phyloP scores from a whole-genome alignment of 2,329 filamentous ascomycete species.

The Hypoxylon rubiginosum region DNA sequence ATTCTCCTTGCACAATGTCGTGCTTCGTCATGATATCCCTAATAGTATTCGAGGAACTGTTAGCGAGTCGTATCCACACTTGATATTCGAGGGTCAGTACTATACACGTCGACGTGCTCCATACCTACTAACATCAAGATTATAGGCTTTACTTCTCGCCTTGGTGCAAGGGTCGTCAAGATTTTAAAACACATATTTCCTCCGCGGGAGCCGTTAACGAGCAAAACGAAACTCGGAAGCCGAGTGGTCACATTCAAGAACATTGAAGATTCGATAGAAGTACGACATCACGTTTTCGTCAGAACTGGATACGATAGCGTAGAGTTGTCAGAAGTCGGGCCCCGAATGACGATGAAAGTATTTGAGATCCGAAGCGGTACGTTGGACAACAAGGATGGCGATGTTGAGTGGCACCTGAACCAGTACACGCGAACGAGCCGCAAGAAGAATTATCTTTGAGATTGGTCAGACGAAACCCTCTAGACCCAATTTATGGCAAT shows the following conservation, averaged over 20 bases:
- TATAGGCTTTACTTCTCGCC: slow-evolving; percentile 77
- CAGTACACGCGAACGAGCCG: slow-evolving; percentile 93
- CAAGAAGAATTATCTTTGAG: slow-evolving; percentile 95
- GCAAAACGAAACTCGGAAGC: slow-evolving; percentile 82
- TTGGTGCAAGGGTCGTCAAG: slow-evolving; percentile 87
- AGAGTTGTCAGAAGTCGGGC: slow-evolving; percentile 89
- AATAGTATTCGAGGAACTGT: slow-evolving; percentile 89
- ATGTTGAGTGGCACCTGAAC: slow-evolving; percentile 95
- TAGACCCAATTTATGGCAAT: neutral
- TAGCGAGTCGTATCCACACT: slow-evolving; percentile 90
- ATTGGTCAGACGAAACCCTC: neutral
- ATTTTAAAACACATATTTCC: slow-evolving; percentile 96
- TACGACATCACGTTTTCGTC: slow-evolving; percentile 94
- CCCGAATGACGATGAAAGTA: slow-evolving; percentile 95
- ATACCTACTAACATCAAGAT: slow-evolving; percentile 18
- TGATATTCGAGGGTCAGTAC: slow-evolving; percentile 83
- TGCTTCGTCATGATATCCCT: slow-evolving; percentile 92
- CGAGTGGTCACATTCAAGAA: slow-evolving; percentile 95
- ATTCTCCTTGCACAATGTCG: slow-evolving; percentile 92
- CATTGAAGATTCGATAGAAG: slow-evolving; percentile 92
- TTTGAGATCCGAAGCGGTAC: slow-evolving; percentile 95
- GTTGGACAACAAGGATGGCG: slow-evolving; percentile 92
- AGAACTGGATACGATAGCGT: slow-evolving; percentile 91
- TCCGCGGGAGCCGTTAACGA: slow-evolving; percentile 81
- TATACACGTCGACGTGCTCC: neutral